A percentile compares a stretch with the other conserved stretches of the same genome.
These are phyloP conservation scores for Globisporangium nunn DNA, from an alignment of 352 stramenopile species.

Conservation along the genomic window DNA sequence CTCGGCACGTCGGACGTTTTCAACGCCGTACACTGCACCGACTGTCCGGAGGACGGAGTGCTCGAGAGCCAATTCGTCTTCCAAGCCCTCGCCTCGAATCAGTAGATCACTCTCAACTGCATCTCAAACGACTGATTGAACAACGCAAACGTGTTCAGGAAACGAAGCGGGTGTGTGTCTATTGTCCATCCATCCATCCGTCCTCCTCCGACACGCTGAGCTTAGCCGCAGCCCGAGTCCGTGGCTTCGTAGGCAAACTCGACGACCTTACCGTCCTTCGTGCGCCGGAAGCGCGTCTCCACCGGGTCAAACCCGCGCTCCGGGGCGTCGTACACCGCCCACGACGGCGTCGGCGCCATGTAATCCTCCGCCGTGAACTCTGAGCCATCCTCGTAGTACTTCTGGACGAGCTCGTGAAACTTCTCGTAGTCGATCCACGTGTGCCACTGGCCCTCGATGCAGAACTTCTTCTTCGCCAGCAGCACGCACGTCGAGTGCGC, in stretches of 20 bases:
- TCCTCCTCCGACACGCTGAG: background rate
- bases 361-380: conserved; percentile 94
- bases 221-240: conserved; percentile 77
- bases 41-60: conserved; percentile 86
- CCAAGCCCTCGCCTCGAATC: conserved; percentile 22
- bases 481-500: conserved; percentile 95
- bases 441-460: conserved; percentile 90
- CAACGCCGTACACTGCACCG: conserved; percentile 92
- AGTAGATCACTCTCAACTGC: background rate
- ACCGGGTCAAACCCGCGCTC: conserved; percentile 97
- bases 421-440: conserved; percentile 99
- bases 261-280: conserved; percentile 83
- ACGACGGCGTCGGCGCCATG: conserved; percentile 90
- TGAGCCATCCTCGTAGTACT: conserved; percentile 77
- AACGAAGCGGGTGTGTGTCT: background rate
- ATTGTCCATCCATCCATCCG: background rate
- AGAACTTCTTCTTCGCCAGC: conserved; percentile 89
- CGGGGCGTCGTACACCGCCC: conserved; percentile 93
- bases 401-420: conserved; percentile 88
- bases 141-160: background rate
- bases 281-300: conserved; percentile 87
- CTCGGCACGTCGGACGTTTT: conserved; percentile 80
- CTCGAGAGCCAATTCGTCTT: conserved; percentile 92
- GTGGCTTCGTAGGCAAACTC: conserved; percentile 81
- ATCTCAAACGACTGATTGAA: background rate